Base-by-base conservation (phyloP, 148 eudicot species). In the Rhododendron griersonianum region DNA sequence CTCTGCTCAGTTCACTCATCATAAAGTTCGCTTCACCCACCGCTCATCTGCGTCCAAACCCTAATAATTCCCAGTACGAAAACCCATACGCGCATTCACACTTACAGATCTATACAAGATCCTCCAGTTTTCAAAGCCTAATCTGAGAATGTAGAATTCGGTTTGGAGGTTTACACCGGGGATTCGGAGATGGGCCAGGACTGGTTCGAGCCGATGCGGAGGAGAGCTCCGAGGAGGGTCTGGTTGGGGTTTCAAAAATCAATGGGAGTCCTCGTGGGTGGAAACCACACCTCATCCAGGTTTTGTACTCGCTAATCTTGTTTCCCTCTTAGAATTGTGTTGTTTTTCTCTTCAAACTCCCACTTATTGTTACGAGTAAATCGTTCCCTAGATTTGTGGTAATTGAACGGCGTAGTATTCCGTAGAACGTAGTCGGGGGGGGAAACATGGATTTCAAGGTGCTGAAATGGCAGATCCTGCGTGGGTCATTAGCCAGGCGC, bases 241-340 rank as follows among this genome's bases (percentile, higher is more conserved):
- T 96, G 96, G 98, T 84, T 96, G 89, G 95, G 98, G 90, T 90
- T 47, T 78, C 98, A 96, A 95, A 91, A 87, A 81, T 93, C 96
- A 47, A 93, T 90, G 91, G 96, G 92, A 57, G 89, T 96, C 95
- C 95, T 96, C 91, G 98, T 96, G 98, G 98, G 98, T 95, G 98
- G 98, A 85, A 96, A 96, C 86, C 98, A 96, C 96, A 96, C 98
- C 86, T 96, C 98, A 28, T 96, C 94, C 94, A 96, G 98, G 96
- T 96, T 96, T 88, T 96, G 98, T 47, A 92, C 96, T 90, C 98
- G 98, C 88, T 96, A 96, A 85, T 76, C 79, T 9, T 71, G 67
- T 9, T 59, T 59, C 37, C 37, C 21, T 53, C 77, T 88, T 63
- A 57, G 45, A 59, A 30, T 85, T n/a, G 81, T 47, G 11, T 77